Base-by-base conservation (phyloP, 139 green algal species). In the Tetraselmis striata region DNA sequence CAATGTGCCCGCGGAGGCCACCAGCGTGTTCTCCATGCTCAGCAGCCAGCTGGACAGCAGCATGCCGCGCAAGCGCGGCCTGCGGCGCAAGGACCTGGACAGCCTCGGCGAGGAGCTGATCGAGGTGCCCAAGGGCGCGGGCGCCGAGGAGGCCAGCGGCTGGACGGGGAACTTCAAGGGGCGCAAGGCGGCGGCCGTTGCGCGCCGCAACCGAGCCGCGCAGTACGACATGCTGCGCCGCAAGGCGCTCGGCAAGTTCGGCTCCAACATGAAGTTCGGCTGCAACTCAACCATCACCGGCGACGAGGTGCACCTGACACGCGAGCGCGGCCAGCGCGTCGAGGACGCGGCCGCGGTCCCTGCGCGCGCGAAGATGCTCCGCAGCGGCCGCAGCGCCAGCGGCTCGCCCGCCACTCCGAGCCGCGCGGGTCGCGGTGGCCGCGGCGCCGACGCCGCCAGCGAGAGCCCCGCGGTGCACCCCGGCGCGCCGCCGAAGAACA, bases 211-310 rank as follows among this genome's bases (percentile, higher is more conserved):
- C 18, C 83, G 89, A 0, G 86, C 88, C 23, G 83, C 80, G 26
- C 85, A 90, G 84, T 91, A 92, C 76, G 89, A 92, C 45, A 87
- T 89, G 77, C 84, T 92, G 77, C 83, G 89, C 59, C 80, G 86
- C 59, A 84, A 89, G 83, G 77, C 90, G 77, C 81, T 84, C 59
- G 28, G 32, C n/a, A 78, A 76, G 32, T 28, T 83, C n/a, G 32
- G 29, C 26, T 32, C 28, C 45, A 67, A 67, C 18, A 67, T 67
- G 45, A 67, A 67, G 45, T 67, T 67, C 18, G 18, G 18, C 5
- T 18, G 45, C 45, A 67, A 67, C 18, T 67, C 45, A 25, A 67
- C 45, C 45, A 67, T 67, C 18, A 67, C 45, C 45, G 45, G 45
- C 45, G 18, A 18, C 45, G 45, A 67, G 45, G 45, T 67, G 5